Percentiles rank a stretch among this genome's conserved stretches.
phyloP scores from a whole-genome alignment of 106 monocot genomes.

The Gastrodia elata region DNA sequence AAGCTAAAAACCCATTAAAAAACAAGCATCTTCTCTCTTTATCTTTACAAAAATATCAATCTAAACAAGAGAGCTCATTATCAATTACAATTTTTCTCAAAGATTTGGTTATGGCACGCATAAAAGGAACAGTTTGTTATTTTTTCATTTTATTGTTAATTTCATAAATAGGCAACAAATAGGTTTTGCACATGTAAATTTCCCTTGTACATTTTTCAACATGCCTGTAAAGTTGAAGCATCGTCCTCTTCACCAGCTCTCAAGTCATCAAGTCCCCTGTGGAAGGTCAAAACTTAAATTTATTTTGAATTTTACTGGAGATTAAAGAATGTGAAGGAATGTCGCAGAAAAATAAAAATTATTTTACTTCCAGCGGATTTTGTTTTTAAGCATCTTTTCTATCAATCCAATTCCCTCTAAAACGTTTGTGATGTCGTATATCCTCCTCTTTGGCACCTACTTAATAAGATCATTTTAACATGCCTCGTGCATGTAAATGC shows the following conservation, averaged over 20 bases:
- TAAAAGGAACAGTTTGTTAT: background rate
- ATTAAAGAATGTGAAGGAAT: background rate
- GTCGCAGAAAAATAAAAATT: conserved; percentile 4
- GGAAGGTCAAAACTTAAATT: conserved; percentile 5
- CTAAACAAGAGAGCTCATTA: too few relatives aligned
- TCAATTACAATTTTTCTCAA: too few relatives aligned
- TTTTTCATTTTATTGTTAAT: background rate
- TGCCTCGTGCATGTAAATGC: background rate
- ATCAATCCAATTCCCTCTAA: conserved; percentile 91
- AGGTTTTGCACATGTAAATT: background rate
- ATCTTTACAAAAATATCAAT: too few relatives aligned
- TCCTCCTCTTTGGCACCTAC: conserved; percentile 84
- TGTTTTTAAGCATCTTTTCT: conserved; percentile 84
- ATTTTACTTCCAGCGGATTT: conserved; percentile 81
- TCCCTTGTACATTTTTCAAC: background rate
- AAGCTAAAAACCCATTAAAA: too few relatives aligned
- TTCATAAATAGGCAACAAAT: background rate
- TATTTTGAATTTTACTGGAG: background rate
- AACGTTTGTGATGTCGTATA: conserved; percentile 97
- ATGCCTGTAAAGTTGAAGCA: conserved; percentile 59
- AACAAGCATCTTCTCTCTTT: too few relatives aligned
- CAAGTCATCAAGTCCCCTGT: conserved; percentile 61
- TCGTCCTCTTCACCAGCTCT: conserved; percentile 36
- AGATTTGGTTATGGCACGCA: background rate
- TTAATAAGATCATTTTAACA: conserved; percentile 1